A percentile compares a stretch with the other conserved stretches of the same genome.
These are phyloP conservation scores for Nicotiana obtusifolia DNA, from an alignment of 257 asterid genomes.

Conservation along the genomic window DNA sequence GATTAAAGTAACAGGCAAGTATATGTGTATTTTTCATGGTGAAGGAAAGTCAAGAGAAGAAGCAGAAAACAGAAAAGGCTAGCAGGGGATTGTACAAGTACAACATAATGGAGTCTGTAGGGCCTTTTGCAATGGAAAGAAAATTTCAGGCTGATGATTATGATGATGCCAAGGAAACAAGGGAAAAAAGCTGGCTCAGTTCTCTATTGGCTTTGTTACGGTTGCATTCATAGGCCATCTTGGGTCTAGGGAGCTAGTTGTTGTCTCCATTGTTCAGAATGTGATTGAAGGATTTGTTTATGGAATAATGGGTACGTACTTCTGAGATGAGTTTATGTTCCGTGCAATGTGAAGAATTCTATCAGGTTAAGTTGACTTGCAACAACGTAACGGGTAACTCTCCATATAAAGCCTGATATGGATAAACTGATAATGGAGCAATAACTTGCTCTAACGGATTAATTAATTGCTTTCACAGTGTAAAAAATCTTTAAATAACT, in stretches of 20 bases:
- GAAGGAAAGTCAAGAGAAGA: background rate
- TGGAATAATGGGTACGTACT: constrained; percentile 54
- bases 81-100: background rate
- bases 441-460: background rate
- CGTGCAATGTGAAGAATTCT: background rate
- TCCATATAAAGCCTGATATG: background rate
- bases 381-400: background rate
- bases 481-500: too few species aligned
- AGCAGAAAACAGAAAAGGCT: background rate
- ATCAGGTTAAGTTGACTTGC: background rate
- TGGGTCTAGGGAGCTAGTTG: constrained; percentile 68
- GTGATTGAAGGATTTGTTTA: constrained; percentile 75
- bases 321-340: background rate
- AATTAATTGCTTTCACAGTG: background rate
- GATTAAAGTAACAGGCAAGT: too few species aligned
- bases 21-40: background rate
- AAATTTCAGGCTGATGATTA: background rate
- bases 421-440: background rate
- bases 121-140: background rate
- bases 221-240: constrained; percentile 68
- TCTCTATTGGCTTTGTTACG: constrained; percentile 65
- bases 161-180: background rate
- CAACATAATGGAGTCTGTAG: background rate
- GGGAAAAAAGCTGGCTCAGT: constrained; percentile 30
- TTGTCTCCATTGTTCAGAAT: constrained; percentile 66